phyloP scores from a whole-genome alignment of 1,139 yeast genomes.

The Kodamaea suecica region DNA sequence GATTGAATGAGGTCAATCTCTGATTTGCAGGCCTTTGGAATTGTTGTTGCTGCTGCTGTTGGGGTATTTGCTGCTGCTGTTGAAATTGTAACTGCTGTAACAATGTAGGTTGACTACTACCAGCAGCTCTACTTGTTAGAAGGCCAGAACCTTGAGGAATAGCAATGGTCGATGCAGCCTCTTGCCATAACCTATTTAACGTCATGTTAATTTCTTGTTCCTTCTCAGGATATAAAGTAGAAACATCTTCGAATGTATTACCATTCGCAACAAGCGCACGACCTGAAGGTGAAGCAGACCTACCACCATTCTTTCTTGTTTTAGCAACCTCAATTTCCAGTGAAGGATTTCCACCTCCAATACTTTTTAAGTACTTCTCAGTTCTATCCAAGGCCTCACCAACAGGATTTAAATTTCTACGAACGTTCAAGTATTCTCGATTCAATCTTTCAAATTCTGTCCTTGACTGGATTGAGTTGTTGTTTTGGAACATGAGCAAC shows the following conservation, averaged over 20 bases:
- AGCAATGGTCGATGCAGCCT: conserved; percentile 24
- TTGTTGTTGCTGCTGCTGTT: conserved; percentile 14
- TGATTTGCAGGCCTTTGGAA: conserved; percentile 26
- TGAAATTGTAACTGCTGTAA: conserved; percentile 7
- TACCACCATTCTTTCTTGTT: conserved; percentile 12
- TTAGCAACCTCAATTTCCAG: conserved; percentile 24
- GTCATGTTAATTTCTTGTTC: conserved; percentile 28
- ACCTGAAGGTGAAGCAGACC: neutral
- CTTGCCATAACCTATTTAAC: conserved; percentile 41
- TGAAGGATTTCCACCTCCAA: conserved; percentile 2
- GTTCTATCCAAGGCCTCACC: conserved; percentile 57
- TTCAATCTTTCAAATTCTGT: conserved; percentile 75
- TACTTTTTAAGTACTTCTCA: conserved; percentile 18
- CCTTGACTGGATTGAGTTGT: conserved; percentile 57
- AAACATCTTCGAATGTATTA: conserved; percentile 36
- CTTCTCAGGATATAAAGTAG: conserved; percentile 31
- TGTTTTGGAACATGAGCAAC: conserved; percentile 31
- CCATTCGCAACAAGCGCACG: conserved; percentile 12
- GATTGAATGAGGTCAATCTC: conserved; percentile 26
- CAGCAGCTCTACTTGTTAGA: conserved; percentile 3
- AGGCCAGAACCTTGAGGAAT: conserved; percentile 3
- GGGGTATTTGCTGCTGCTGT: conserved; percentile 6
- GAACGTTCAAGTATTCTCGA: conserved; percentile 66
- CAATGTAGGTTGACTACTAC: conserved; percentile 1
- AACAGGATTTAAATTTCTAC: conserved; percentile 68